These are phyloP conservation scores for Filosporella fistucella DNA, from an alignment of 495 filamentous ascomycete species.

Conservation along the genomic window DNA sequence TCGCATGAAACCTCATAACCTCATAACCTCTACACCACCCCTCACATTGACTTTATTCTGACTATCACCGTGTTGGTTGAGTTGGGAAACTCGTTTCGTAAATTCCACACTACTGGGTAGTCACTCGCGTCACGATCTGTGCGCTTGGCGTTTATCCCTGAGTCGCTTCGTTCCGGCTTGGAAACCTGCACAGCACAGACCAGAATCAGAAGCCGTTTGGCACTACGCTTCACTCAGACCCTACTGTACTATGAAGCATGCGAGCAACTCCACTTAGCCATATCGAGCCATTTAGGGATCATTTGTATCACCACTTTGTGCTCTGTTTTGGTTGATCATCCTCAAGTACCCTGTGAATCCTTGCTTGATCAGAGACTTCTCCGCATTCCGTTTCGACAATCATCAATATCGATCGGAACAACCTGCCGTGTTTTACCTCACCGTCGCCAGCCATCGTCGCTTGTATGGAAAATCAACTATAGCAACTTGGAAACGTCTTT, in stretches of 20 bases:
- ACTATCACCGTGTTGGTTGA: no score
- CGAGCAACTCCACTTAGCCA: no score
- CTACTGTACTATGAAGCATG: background rate
- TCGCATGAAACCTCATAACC: no score
- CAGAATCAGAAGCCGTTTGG: slow-evolving; percentile 14
- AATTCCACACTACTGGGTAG: background rate
- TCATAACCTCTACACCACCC: no score
- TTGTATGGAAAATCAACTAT: no score
- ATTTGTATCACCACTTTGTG: background rate
- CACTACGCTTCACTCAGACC: slow-evolving; percentile 9
- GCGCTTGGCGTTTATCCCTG: background rate
- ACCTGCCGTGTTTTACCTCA: slow-evolving; percentile 12
- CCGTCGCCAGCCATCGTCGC: no score
- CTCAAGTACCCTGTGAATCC: background rate
- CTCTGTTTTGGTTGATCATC: slow-evolving; percentile 13
- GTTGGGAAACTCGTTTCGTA: no score
- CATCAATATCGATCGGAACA: slow-evolving; percentile 4
- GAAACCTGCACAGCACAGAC: slow-evolving; percentile 16
- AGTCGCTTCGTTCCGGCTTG: slow-evolving; percentile 15
- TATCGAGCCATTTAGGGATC: no score
- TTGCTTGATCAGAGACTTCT: no score
- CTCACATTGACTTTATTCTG: no score
- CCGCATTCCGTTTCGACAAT: slow-evolving; percentile 16
- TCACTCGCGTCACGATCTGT: slow-evolving; percentile 12
- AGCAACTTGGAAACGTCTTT: slow-evolving; percentile 7